Evolutionary conservation across 495 filamentous ascomycete genomes (phyloP), one percentile per base, ranked within the genome.

Genomic region (Aspergillus nidulans): DNA sequence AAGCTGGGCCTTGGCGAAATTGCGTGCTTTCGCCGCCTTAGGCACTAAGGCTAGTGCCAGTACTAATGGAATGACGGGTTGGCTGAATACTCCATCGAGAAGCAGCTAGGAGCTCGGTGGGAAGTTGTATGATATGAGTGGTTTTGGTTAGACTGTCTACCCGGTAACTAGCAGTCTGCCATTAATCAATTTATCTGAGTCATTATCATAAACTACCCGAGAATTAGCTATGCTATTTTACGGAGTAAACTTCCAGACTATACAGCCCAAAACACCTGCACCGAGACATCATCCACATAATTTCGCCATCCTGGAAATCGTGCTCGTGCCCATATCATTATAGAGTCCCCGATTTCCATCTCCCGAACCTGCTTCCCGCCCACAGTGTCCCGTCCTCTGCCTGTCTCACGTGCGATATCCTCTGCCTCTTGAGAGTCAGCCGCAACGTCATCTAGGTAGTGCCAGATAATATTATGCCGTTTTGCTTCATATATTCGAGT

Each of bases 251-350:
- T n/a, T 50, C 20, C 32, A 46, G 13, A 23, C 74, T 60, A 89
- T 30, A 86, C 63, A 13, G 81, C 82, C 82, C 81, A 88, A 56
- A 80, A 86, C 18, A 88, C 76, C 44, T 81, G 73, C 38, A 88
- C 74, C 55, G 75, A 68, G n/a, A 82, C 74, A 12, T 70, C 67
- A 28, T 83, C 59, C 8, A 89, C 71, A 49, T 74, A 51, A 52
- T 89, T 89, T 1, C 26, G 25, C 87, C 87, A 90, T 0, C 73
- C 80, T 0, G 71, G 72, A 60, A 86, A 91, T 48, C 83, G 73
- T 0, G 84, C 77, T 50, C 80, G 77, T 4, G 70, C 85, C 84
- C 85, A 87, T 18, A 91, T 61, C 2, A 81, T 81, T 34, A 90
- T 71, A 13, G 81, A 73, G 67, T 91, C 86, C 0, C 86, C 87